A percentile compares a stretch with the other conserved stretches of the same genome.
These are phyloP conservation scores for Brassica carinata DNA, from an alignment of 345 rosid species.

Conservation along the genomic window DNA sequence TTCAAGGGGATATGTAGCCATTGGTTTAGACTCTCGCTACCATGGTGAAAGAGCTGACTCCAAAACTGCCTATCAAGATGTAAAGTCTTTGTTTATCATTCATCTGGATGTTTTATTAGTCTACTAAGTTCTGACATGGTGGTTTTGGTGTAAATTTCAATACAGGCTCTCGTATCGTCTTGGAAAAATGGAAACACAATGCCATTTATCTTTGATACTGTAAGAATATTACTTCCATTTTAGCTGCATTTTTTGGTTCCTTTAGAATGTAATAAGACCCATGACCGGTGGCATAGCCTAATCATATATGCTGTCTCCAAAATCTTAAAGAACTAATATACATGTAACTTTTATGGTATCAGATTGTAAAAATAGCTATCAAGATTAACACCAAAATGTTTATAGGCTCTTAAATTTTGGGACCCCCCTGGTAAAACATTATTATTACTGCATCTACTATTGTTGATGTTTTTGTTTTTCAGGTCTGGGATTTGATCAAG, in stretches of 20 bases:
- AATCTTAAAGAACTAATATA: background rate
- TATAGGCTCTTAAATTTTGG: background rate
- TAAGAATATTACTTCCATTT: slow-evolving; percentile 29
- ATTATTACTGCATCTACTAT: background rate
- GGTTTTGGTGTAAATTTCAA: slow-evolving; percentile 7
- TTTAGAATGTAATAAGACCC: no score
- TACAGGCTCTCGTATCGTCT: slow-evolving; percentile 85
- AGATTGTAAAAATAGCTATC: background rate
- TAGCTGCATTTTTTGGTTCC: background rate
- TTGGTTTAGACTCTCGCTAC: slow-evolving; percentile 85
- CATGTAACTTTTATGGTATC: background rate
- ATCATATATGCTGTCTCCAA: no score
- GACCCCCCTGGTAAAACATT: background rate
- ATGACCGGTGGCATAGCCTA: no score
- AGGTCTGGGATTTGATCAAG: slow-evolving; percentile 92
- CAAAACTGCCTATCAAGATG: slow-evolving; percentile 72
- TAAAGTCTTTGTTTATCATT: slow-evolving; percentile 9
- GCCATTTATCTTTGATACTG: slow-evolving; percentile 94
- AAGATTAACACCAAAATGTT: no score
- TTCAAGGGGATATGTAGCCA: slow-evolving; percentile 80
- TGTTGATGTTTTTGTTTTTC: slow-evolving; percentile 23
- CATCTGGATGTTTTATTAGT: background rate
- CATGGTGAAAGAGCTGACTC: slow-evolving; percentile 81
- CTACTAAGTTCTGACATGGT: slow-evolving; percentile 13
- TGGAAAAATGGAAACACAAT: slow-evolving; percentile 84